Evolutionary conservation across 2,329 filamentous ascomycete species (phyloP).

Genomic region (Colletotrichum sp.): DNA sequence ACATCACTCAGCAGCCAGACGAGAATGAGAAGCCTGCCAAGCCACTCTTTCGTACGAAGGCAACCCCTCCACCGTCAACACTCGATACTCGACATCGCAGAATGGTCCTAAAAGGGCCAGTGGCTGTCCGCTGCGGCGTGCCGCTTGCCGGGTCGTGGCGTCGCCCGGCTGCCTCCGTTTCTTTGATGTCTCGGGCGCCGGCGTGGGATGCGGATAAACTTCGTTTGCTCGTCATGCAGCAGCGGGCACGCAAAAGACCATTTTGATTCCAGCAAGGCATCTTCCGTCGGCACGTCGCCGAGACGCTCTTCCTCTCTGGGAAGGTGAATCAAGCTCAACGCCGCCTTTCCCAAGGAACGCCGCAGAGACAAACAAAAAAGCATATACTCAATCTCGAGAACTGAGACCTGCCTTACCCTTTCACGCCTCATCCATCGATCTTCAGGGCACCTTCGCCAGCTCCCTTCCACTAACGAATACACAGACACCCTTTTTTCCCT

Average conservation of each 20-base stretch:
- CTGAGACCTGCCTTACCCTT: constrained; percentile 4
- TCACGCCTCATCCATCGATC: neutral
- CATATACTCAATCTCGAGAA: neutral
- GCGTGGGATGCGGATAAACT: neutral
- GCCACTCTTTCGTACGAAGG: constrained; percentile 3
- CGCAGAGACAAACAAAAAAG: constrained; percentile 6
- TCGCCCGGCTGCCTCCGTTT: neutral
- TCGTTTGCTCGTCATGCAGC: neutral
- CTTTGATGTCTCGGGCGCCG: constrained; percentile 9
- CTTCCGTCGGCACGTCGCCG: constrained; percentile 9
- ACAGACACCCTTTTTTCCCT: neutral
- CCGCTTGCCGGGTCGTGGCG: constrained; percentile 13
- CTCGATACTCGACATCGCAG: neutral
- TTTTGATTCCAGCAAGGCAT: neutral
- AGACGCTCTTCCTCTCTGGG: neutral
- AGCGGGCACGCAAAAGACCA: neutral
- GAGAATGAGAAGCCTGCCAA: neutral
- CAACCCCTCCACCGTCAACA: neutral
- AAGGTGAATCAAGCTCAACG: constrained; percentile 10
- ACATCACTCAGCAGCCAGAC: neutral
- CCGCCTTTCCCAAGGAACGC: constrained; percentile 6
- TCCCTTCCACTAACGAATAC: neutral
- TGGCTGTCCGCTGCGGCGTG: neutral
- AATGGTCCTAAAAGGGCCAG: neutral
- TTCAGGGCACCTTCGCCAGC: neutral